Conservation (phyloP, 2,329 filamentous ascomycete species). For the Fusarium sp. region DNA sequence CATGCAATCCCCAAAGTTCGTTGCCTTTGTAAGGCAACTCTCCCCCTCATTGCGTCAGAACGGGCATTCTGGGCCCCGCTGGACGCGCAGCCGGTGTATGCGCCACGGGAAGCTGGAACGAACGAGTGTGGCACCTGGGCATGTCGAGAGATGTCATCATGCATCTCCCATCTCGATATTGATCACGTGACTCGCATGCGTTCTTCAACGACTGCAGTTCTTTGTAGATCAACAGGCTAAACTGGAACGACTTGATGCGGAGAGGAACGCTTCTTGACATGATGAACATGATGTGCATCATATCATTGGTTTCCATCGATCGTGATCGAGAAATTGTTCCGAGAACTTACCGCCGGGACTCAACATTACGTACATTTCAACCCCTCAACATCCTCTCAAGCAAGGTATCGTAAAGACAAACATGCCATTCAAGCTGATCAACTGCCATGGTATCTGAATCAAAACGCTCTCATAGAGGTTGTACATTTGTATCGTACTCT, state of each 20-base stretch:
- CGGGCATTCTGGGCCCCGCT: constrained; percentile 18
- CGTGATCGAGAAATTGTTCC: background rate
- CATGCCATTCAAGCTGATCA: background rate
- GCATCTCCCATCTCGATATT: constrained; percentile 10
- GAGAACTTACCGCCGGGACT: background rate
- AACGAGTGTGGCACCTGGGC: constrained; percentile 27
- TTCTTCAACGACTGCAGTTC: background rate
- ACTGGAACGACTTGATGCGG: background rate
- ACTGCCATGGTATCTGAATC: background rate
- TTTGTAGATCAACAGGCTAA: constrained; percentile 10
- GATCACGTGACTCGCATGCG: constrained; percentile 27
- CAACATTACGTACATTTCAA: background rate
- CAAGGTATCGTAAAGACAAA: background rate
- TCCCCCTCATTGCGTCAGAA: constrained; percentile 29
- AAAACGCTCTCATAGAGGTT: constrained; percentile 25
- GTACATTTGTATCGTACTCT: constrained; percentile 41
- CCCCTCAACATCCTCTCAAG: background rate
- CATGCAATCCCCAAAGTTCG: constrained; percentile 8
- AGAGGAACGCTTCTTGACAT: background rate
- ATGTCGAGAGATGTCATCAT: constrained; percentile 34
- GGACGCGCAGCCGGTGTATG: constrained; percentile 28
- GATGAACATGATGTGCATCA: constrained; percentile 4
- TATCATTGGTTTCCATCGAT: background rate
- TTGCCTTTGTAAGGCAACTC: background rate
- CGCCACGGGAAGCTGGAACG: constrained; percentile 27